phyloP scores from a whole-genome alignment of 495 filamentous ascomycete genomes.

The Aeminium ludgeri region DNA sequence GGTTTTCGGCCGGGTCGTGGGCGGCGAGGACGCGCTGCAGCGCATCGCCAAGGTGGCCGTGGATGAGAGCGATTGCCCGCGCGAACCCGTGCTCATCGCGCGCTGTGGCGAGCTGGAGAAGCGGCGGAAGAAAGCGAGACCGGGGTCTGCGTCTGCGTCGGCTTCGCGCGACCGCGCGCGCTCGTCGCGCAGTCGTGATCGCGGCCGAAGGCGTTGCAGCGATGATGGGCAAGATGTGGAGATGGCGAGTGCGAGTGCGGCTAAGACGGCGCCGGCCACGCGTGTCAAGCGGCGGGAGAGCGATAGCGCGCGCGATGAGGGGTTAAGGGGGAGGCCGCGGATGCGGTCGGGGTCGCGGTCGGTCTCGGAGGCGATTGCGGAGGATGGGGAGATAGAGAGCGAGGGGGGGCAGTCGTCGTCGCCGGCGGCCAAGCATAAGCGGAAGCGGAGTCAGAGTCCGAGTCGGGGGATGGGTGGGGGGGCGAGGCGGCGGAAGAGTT shows the following conservation, averaged over 20 bases:
- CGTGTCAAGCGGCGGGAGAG: conserved; percentile 15
- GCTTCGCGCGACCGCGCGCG: neutral
- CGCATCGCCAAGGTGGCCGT: conserved; percentile 24
- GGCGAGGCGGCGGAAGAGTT: conserved; percentile 9
- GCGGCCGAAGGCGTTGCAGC: conserved; percentile 10
- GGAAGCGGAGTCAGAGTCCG: conserved; percentile 16
- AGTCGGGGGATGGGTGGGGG: conserved; percentile 5
- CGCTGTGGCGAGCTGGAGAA: conserved; percentile 28
- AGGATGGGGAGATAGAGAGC: conserved; percentile 3
- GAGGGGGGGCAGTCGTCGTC: conserved; percentile 2
- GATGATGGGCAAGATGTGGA: conserved; percentile 7
- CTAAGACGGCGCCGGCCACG: neutral
- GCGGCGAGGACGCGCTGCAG: conserved; percentile 23
- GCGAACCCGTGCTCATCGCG: conserved; percentile 22
- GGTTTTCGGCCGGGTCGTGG: conserved; percentile 26
- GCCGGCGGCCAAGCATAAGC: conserved; percentile 11
- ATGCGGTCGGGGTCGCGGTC: conserved; percentile 16
- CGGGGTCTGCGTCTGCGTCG: no score
- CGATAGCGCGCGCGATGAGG: conserved; percentile 19
- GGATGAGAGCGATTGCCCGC: conserved; percentile 24
- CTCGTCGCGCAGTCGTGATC: neutral
- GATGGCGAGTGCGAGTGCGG: conserved; percentile 6
- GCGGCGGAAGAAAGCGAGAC: conserved; percentile 12
- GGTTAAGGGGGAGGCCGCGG: conserved; percentile 19
- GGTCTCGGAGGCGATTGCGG: conserved; percentile 5